These are phyloP conservation scores for Xylaria venustula DNA, from an alignment of 495 filamentous ascomycete species.

Conservation along the genomic window DNA sequence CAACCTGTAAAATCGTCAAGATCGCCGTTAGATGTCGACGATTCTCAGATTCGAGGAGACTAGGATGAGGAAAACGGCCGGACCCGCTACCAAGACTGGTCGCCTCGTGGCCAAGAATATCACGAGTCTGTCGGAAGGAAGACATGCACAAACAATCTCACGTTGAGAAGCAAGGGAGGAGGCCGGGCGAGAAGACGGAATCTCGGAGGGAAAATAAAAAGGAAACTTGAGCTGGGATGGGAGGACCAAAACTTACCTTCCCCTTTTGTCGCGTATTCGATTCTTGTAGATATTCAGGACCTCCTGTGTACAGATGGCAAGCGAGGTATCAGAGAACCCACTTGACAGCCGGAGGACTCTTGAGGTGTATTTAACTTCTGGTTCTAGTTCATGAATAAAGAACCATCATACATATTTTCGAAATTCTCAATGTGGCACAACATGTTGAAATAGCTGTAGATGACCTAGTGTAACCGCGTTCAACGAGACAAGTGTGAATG, in stretches of 20 bases:
- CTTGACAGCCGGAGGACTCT: background rate
- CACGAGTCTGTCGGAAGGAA: too few species aligned
- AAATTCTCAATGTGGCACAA: too few species aligned
- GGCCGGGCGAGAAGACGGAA: background rate
- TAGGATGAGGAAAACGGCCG: slow-evolving; percentile 2
- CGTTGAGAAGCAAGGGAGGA: background rate
- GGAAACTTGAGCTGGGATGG: background rate
- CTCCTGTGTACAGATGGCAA: background rate
- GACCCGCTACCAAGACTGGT: background rate
- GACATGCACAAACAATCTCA: background rate
- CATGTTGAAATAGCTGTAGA: too few species aligned
- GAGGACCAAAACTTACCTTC: background rate
- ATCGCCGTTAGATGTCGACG: background rate
- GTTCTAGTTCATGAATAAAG: background rate
- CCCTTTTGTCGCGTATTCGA: slow-evolving; percentile 2
- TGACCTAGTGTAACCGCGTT: too few species aligned
- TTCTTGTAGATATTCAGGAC: slow-evolving; percentile 7
- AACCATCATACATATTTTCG: too few species aligned
- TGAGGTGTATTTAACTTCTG: background rate
- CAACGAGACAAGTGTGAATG: too few species aligned
- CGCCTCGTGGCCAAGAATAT: background rate
- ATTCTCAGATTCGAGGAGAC: background rate
- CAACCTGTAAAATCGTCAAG: slow-evolving; percentile 2
- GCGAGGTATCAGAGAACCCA: background rate
- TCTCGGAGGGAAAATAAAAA: background rate